Base-by-base conservation (phyloP, 495 filamentous ascomycete species). In the Xylaria acuta region DNA sequence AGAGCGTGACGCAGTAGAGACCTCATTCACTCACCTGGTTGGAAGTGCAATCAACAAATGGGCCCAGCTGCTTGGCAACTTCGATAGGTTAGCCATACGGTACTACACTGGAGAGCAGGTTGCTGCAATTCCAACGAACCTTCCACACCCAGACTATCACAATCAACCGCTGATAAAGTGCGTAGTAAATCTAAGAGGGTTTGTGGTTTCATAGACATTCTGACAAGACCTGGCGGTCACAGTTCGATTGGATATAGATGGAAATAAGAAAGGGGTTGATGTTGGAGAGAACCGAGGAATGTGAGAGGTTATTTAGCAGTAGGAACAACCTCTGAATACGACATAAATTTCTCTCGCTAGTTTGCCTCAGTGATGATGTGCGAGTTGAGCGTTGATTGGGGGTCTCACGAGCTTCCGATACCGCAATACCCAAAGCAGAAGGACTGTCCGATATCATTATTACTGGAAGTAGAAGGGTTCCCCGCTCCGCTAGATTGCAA, bases 1-100 rank as follows among this genome's bases (percentile, higher is more conserved):
- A 3, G 56, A 38, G 9, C 32, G 16, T 38, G 18, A n/a, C 22
- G 3, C 20, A 30, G 9, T 18, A 43, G 56, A 45, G n/a, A 64
- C 6, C 34, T 40, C 9, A 6, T 11, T 64, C 5, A 22, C 75
- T 62, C 77, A 89, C 88, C 79, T 91, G 89, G 70, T 91, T 91
- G 3, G 89, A 91, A n/a, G 90, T 92, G 74, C 87, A 91, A 72
- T 92, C 89, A 25, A 84, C 82, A 73, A 91, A 92, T 0, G 88
- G 88, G 16, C 89, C 90, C 0, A 89, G 76, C 20, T 83, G 76
- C 73, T 80, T 83, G n/a, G 87, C 85, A 7, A 90, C 89, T 89
- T 66, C 51, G 16, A 1, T 11, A n/a, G 3, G 7, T 69, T 34
- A 63, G 78, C 22, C 73, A 68, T 9, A 36, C 20, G 18, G 53